Base-by-base conservation (phyloP, 2,329 filamentous ascomycete species). In the Aspergillus clavatus region DNA sequence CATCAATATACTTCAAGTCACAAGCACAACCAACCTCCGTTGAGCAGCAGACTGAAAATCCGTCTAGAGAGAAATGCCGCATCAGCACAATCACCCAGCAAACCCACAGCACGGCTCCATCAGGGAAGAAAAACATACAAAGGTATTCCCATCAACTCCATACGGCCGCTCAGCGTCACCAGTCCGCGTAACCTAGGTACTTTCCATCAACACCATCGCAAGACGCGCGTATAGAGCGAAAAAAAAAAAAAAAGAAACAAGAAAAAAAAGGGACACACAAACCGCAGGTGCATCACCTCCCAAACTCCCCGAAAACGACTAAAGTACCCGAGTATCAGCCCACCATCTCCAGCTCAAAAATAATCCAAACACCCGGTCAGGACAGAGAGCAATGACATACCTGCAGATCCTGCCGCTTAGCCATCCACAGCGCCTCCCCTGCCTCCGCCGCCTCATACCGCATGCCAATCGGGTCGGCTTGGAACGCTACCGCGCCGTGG, bases 91-190 rank as follows among this genome's bases (percentile, higher is more conserved):
- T 31, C 27, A 37, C 36, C 3, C 22, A 24, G 16, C 36, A 37
- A 19, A n/a, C n/a, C 23, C 11, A 19, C 19, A 12, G 12, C 44
- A 27, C 7, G 3, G 14, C n/a, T n/a, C n/a, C n/a, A n/a, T n/a
- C 6, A 8, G 16, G 16, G 18, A 6, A 42, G 7, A 3, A 5
- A 5, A 27, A 49, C 46, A 22, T 38, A 59, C 55, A 45, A 59
- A 59, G 7, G 53, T 55, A 45, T 58, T 43, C n/a, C 56, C 56
- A 12, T 54, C 45, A 19, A 59, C 57, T 4, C 42, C 47, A 45
- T 45, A 60, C n/a, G 56, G 57, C 26, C 56, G 49, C 23, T 48
- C 44, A 2, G 46, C 5, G 36, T 58, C 45, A 3, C 50, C 54
- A 2, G 56, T 57, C 14, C 48, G 19, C 2, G 41, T 55, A 31